phyloP scores from a whole-genome alignment of 2,329 filamentous ascomycete genomes.

The Talaromyces piceae region DNA sequence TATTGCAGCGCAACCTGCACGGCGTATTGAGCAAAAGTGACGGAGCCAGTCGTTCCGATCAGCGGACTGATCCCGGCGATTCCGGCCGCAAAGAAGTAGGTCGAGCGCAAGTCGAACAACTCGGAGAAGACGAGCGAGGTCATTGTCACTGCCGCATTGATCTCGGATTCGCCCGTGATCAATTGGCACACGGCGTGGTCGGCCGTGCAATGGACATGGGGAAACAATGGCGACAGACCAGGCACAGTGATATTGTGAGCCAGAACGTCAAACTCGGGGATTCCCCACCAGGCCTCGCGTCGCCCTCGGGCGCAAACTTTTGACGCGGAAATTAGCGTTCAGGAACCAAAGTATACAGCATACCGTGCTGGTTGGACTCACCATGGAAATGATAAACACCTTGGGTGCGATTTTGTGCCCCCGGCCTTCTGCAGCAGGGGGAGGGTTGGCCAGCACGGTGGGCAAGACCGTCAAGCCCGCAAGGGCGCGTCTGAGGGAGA shows the following conservation, averaged over 20 bases:
- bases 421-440: neutral
- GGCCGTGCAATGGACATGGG: slow-evolving; percentile 56
- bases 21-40: slow-evolving; percentile 61
- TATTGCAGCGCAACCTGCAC: slow-evolving; percentile 70
- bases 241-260: slow-evolving; percentile 52
- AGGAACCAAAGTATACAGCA: neutral
- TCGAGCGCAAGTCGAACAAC: slow-evolving; percentile 56
- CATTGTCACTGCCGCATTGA: slow-evolving; percentile 65
- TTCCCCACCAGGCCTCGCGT: slow-evolving; percentile 56
- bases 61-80: slow-evolving; percentile 70
- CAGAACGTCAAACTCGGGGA: slow-evolving; percentile 49
- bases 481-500: neutral
- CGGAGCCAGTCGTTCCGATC: slow-evolving; percentile 56
- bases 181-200: slow-evolving; percentile 60
- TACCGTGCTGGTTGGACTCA: neutral
- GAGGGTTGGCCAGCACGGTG: neutral
- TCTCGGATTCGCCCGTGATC: slow-evolving; percentile 61
- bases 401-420: neutral
- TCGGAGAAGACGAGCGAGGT: slow-evolving; percentile 55
- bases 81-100: slow-evolving; percentile 65
- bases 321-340: neutral
- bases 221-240: slow-evolving; percentile 59
- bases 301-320: slow-evolving; percentile 56
- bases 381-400: neutral
- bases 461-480: neutral